Percentiles rank a stretch among this genome's conserved stretches.
Evolutionary conservation across 108 stramenopile species (phyloP).

Genomic region (Poteriospumella lacustris): DNA sequence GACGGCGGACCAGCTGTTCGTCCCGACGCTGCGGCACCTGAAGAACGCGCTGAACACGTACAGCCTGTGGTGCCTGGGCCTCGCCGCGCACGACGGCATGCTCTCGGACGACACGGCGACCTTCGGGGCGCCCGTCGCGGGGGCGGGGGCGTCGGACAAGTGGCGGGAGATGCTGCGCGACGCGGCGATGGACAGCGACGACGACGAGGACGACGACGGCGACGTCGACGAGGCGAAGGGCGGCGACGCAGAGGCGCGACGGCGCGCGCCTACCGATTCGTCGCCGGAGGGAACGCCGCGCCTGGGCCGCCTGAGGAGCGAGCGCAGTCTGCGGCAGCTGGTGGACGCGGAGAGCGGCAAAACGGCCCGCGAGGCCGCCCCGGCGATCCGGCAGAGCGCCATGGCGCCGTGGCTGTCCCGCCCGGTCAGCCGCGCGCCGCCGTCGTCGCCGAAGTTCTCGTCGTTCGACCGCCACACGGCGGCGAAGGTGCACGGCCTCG

Average conservation of each 20-base stretch:
- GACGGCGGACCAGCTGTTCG: neutral
- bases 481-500: neutral
- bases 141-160: no score
- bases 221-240: neutral
- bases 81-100: neutral
- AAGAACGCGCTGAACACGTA: neutral
- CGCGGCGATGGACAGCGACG: neutral
- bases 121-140: neutral
- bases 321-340: no score
- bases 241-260: neutral
- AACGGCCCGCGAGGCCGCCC: no score
- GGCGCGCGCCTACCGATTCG: neutral
- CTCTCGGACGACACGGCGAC: neutral
- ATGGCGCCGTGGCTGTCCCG: constrained; percentile 7
- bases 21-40: neutral
- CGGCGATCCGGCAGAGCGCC: no score
- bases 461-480: neutral
- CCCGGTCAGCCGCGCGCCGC: neutral
- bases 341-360: no score
- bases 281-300: no score
- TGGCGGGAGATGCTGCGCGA: neutral
- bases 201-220: constrained; percentile 20
- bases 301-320: neutral
- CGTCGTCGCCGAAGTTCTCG: neutral
- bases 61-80: neutral